Conservation (phyloP, 148 eudicot species). For the Talinum fruticosum region DNA sequence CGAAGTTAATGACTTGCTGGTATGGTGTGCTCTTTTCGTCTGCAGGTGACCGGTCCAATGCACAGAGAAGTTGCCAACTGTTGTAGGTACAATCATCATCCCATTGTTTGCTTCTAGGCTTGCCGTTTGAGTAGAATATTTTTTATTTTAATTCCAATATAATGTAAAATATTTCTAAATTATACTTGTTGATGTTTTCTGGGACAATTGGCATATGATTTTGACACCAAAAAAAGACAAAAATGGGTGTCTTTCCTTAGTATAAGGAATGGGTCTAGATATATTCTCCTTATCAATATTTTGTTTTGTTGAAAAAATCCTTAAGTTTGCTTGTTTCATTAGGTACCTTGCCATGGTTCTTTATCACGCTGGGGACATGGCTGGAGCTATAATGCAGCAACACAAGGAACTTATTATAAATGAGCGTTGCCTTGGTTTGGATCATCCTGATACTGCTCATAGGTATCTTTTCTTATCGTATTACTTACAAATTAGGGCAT, state of each 20-base stretch:
- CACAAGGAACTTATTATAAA: constrained; percentile 97
- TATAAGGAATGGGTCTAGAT: too few relatives aligned
- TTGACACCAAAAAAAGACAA: neutral
- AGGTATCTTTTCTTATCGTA: constrained; percentile 37
- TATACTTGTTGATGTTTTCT: neutral
- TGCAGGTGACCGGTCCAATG: constrained; percentile 99
- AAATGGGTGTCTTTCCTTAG: too few relatives aligned
- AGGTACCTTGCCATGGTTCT: constrained; percentile 99
- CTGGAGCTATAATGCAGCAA: constrained; percentile 98
- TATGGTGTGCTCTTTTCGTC: neutral
- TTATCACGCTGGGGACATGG: constrained; percentile 97
- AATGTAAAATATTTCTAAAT: neutral
- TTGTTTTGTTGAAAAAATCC: neutral
- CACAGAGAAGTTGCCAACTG: constrained; percentile 99
- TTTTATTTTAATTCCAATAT: neutral
- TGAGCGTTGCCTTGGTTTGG: constrained; percentile 95
- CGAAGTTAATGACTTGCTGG: neutral
- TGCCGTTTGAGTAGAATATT: neutral
- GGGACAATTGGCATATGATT: neutral
- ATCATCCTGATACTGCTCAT: constrained; percentile 99
- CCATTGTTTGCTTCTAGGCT: constrained; percentile 10
- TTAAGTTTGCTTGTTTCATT: neutral
- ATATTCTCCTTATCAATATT: neutral
- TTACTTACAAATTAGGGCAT: neutral
- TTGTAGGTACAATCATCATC: constrained; percentile 58